Evolutionary conservation across 2,329 filamentous ascomycete species (phyloP), one percentile per base, ranked within the genome.

Genomic region (Claviceps capensis): DNA sequence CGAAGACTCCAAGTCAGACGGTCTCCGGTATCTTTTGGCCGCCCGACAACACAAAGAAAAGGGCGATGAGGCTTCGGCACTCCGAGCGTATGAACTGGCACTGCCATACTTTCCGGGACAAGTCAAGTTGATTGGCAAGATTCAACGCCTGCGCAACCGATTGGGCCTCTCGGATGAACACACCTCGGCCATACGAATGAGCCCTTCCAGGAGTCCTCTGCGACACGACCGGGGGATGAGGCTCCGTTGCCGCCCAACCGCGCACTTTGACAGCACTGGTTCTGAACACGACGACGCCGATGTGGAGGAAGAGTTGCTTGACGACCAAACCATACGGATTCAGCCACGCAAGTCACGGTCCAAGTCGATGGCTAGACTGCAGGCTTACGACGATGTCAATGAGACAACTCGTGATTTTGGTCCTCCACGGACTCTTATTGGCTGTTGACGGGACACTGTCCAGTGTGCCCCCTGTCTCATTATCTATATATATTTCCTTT

Each of bases 31-130:
- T 60, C 70, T 97, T 37, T 74, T 96, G n/a, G 88, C 93, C 76
- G 91, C 88, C 1, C 86, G 93, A 58, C 89, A 96, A 64, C 86
- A 94, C 62, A 89, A 90, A 63, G 87, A 88, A 50, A 77, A 81
- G 4, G 88, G 88, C 2, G 87, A 96, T 58, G 82, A 94, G 49
- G 73, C 72, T 3, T 86, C 80, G 37, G 88, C 90, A 0, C 69
- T 97, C 54, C 82, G 81, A 59, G 91, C 93, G 81, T 96, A 95
- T 63, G 84, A 91, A 64, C 73, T 87, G 57, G 91, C 91, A 0
- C 69, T 88, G 50, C 85, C 87, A 0, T 93, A 81, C 67, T 97
- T 97, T 60, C 90, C 90, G 0, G 83, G 82, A 1, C 93, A 96
- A 63, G 76, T 81, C 48, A 95, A 91, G 68, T 73, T 89, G 36